Base-by-base conservation (phyloP, 768 basidiomycete species). In the Leccinellum luteum region DNA sequence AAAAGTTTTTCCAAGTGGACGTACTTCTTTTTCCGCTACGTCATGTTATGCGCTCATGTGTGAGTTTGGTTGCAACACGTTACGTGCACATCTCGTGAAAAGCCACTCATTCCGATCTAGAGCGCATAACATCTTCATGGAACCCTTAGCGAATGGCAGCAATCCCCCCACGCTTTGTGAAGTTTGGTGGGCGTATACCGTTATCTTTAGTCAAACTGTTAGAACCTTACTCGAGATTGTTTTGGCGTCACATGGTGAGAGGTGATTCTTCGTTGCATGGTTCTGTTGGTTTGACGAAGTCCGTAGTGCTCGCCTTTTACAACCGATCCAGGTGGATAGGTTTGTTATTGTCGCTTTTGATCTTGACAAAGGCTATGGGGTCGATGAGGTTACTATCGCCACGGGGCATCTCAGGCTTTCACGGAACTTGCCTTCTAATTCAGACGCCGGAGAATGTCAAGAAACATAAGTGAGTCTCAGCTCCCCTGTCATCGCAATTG, bases 1-100 rank as follows among this genome's bases (percentile, higher is more conserved):
- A 52, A 25, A 17, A 65, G 45, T 13, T 49, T 53, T 4, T 60
- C 66, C 21, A 75, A 70, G 55, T 74, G 74, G 73, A 14, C 66
- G 17, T 69, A 67, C 25, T 38, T 69, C 8, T 62, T 64, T 48
- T 56, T 70, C 58, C 69, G 60, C n/a, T 71, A 71, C 57, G 45
- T 57, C 34, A 54, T 55, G 6, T 48, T 71, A 47, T 30, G 54
- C 2, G 59, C 58, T 25, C 32, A 32, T 32, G 32, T 31, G 31
- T 32, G 35, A 38, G 35, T 0, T 41, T 28, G 28, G 13, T 31
- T 31, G 5, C 25, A 31, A 31, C 31, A 0, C 31, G 31, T 13
- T 31, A 10, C 12, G 31, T 14, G 32, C 13, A 32, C 13, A 4
- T 14, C 13, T 32, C 4, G 13, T 32, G 32, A 32, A 14, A 13